phyloP scores from a whole-genome alignment of 2,329 filamentous ascomycete genomes.

The Onygenales sp. region DNA sequence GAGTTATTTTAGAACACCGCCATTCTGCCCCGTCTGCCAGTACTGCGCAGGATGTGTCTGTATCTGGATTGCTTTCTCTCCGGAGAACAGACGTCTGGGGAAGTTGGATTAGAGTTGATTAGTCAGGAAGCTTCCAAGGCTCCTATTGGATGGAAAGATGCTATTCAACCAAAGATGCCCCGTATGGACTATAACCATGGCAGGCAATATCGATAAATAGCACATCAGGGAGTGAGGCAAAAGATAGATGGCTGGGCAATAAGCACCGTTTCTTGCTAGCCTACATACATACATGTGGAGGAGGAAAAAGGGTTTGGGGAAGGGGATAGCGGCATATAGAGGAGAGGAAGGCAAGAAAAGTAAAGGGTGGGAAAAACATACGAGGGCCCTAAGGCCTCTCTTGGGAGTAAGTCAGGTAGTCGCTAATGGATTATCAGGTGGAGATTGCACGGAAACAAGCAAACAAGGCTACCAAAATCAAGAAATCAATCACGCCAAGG shows the following conservation, averaged over 20 bases:
- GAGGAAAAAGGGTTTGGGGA: background rate
- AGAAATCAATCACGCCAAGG: conserved; percentile 1
- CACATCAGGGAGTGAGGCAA: background rate
- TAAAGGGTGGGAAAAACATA: background rate
- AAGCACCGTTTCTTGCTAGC: background rate
- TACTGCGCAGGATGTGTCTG: too few relatives aligned
- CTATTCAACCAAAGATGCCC: too few relatives aligned
- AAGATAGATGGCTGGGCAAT: background rate
- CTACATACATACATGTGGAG: conserved; percentile 1
- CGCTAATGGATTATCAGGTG: background rate
- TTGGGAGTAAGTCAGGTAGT: background rate
- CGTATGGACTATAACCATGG: too few relatives aligned
- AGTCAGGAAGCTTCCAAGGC: too few relatives aligned
- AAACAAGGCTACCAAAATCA: background rate
- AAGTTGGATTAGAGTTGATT: too few relatives aligned
- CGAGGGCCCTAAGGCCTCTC: background rate
- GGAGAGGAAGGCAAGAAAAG: background rate
- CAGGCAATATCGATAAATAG: background rate
- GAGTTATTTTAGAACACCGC: too few relatives aligned
- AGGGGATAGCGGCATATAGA: background rate
- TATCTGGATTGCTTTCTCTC: too few relatives aligned
- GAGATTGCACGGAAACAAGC: background rate
- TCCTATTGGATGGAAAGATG: too few relatives aligned
- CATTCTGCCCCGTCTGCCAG: too few relatives aligned
- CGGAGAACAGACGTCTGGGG: too few relatives aligned